Percentiles rank a stretch among this genome's conserved stretches.
These are phyloP conservation scores for Fusarium duplospermum DNA, from an alignment of 2,329 filamentous ascomycete genomes.

Conservation along the genomic window DNA sequence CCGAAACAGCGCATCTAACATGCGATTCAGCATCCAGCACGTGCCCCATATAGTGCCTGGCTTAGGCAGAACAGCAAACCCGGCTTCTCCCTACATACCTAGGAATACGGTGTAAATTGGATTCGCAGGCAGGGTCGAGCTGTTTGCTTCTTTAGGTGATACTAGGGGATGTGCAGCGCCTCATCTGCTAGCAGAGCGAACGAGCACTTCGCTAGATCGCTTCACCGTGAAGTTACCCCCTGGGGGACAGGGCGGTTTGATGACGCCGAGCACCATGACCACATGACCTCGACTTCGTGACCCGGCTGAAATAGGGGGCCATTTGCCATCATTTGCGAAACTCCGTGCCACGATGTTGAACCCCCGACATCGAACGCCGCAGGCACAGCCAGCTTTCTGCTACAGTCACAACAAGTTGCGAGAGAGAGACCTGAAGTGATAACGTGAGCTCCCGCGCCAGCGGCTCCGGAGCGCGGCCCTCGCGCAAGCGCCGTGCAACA, in stretches of 20 bases:
- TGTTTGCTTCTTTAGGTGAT: constrained; percentile 10
- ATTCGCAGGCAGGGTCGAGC: constrained; percentile 16
- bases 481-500: constrained; percentile 23
- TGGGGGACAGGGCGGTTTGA: constrained; percentile 5
- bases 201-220: constrained; percentile 1
- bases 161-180: constrained; percentile 12
- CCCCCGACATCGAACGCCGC: not conserved
- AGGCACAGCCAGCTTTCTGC: not conserved
- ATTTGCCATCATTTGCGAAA: not conserved
- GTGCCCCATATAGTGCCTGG: constrained; percentile 34
- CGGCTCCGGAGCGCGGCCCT: constrained; percentile 25
- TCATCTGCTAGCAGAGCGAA: constrained; percentile 4
- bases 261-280: constrained; percentile 8
- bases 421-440: constrained; percentile 3
- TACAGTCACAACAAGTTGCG: not conserved
- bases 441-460: constrained; percentile 13
- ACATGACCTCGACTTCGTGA: constrained; percentile 2
- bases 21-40: constrained; percentile 41
- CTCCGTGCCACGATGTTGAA: constrained; percentile 6
- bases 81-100: constrained; percentile 12
- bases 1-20: constrained; percentile 28
- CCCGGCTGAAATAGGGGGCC: constrained; percentile 18
- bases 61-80: constrained; percentile 5
- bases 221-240: constrained; percentile 1
- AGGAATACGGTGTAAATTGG: constrained; percentile 21